phyloP scores from a whole-genome alignment of 129 eudicot genomes.

The Tagetes patula region DNA sequence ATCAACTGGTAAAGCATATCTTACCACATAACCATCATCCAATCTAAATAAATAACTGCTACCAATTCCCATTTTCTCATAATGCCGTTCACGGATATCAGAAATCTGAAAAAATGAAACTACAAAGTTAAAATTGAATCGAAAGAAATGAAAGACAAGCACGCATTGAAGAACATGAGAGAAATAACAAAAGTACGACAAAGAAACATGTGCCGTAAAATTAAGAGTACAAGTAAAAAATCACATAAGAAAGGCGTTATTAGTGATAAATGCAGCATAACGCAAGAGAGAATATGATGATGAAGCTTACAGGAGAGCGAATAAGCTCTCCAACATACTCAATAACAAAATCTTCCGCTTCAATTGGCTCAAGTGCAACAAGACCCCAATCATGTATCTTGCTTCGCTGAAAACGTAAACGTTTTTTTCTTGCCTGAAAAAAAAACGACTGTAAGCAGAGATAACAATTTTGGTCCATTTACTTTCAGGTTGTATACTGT shows the following conservation, averaged over 20 bases:
- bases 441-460: background rate
- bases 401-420: slow-evolving; percentile 87
- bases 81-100: slow-evolving; percentile 85
- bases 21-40: slow-evolving; percentile 99
- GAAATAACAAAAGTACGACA: slow-evolving; percentile 3
- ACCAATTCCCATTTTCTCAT: slow-evolving; percentile 98
- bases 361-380: slow-evolving; percentile 93
- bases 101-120: slow-evolving; percentile 53
- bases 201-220: background rate
- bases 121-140: background rate
- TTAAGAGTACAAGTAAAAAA: background rate
- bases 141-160: slow-evolving; percentile 5
- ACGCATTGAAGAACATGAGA: background rate
- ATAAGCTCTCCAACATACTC: slow-evolving; percentile 97
- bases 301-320: slow-evolving; percentile 72
- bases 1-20: slow-evolving; percentile 31
- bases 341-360: slow-evolving; percentile 96
- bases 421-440: slow-evolving; percentile 91
- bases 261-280: slow-evolving; percentile 10
- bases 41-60: slow-evolving; percentile 97
- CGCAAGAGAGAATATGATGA: background rate
- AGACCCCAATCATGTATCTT: slow-evolving; percentile 99
- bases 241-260: background rate
- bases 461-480: background rate
- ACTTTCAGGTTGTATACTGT: background rate